Conservation (phyloP, 2,329 filamentous ascomycete species). For the Monilinia fructicola region DNA sequence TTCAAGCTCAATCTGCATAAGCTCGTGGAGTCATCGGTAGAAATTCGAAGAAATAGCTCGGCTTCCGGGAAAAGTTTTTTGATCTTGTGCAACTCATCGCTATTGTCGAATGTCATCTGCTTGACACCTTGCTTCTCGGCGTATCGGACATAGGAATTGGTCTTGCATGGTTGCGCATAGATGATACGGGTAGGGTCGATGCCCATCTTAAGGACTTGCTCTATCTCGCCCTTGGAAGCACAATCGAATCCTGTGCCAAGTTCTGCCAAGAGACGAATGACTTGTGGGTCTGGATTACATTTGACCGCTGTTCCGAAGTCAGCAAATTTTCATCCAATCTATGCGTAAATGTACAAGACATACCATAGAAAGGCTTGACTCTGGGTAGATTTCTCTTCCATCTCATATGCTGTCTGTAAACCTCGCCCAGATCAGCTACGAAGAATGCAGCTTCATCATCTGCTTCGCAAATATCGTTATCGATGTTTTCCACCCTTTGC, state of each 20-base stretch:
- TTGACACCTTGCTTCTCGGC: constrained; percentile 82
- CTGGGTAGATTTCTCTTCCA: constrained; percentile 94
- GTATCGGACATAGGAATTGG: constrained; percentile 93
- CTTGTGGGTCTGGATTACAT: constrained; percentile 92
- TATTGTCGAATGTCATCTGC: constrained; percentile 99
- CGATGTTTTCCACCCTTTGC: constrained; percentile 77
- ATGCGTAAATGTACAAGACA: constrained; percentile 39
- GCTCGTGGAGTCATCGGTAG: constrained; percentile 93
- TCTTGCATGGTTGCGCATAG: constrained; percentile 99
- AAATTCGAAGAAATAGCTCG: constrained; percentile 89
- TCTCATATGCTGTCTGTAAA: constrained; percentile 96
- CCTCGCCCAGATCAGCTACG: constrained; percentile 94
- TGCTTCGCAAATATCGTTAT: constrained; percentile 83
- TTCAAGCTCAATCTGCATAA: constrained; percentile 95
- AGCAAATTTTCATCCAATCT: constrained; percentile 20
- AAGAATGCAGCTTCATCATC: constrained; percentile 98
- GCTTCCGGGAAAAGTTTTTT: constrained; percentile 86
- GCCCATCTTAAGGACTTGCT: constrained; percentile 81
- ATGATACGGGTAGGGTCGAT: constrained; percentile 90
- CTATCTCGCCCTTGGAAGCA: constrained; percentile 95
- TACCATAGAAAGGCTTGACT: constrained; percentile 95
- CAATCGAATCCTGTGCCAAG: constrained; percentile 97
- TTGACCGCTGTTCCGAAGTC: constrained; percentile 71
- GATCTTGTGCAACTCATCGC: constrained; percentile 97
- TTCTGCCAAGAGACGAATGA: constrained; percentile 81